Evolutionary conservation across 805 yeast genomes (phyloP), one percentile per base, ranked within the genome.

Genomic region (Wickerhamomyces strasburgensis): DNA sequence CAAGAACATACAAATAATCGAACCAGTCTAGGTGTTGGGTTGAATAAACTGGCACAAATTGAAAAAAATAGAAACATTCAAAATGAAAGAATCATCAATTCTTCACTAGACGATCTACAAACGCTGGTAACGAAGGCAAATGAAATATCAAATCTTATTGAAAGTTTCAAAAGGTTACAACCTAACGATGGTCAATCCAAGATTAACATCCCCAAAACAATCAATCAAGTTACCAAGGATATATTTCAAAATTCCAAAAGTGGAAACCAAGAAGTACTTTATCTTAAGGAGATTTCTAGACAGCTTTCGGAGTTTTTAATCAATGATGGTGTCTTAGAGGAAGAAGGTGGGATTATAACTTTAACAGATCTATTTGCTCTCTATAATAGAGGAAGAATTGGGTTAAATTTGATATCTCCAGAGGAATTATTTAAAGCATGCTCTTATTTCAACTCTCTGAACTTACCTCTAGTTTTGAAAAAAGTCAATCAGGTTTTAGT

Each of bases 111-210:
- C 29, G 96, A 87, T 57, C 61, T 89, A 31, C 80, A 83, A 43
- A 79, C 80, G 30, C 64, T 88, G 35, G 80, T 85, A 80, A 69
- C 75, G n/a, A 74, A 84, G 47, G 94, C 89, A 2, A 75, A 75
- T 46, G 89, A 87, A 41, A 70, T 89, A 34, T 73, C 81, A 16
- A 61, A 65, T 26, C 57, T 88, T 19, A 80, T 61, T 3, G 52
- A 56, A 14, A 59, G 67, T 9, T 55, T 68, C 54, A 67, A 31
- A 42, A 57, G 19, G 39, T 40, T 39, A 45, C 63, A 21, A 40
- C 61, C 34, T 3, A 62, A 65, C 1, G 48, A 44, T 28, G 46
- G 39, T 10, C 28, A 24, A 18, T 15, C 33, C 10, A 39, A 38
- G 26, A 19, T 32, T 7, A 34, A 27, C 29, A 38, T 38, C 6